Percentiles rank a stretch among this genome's conserved stretches.
These are phyloP conservation scores for Fagopyrum esculentum DNA, from an alignment of 148 eudicot genomes.

Conservation along the genomic window DNA sequence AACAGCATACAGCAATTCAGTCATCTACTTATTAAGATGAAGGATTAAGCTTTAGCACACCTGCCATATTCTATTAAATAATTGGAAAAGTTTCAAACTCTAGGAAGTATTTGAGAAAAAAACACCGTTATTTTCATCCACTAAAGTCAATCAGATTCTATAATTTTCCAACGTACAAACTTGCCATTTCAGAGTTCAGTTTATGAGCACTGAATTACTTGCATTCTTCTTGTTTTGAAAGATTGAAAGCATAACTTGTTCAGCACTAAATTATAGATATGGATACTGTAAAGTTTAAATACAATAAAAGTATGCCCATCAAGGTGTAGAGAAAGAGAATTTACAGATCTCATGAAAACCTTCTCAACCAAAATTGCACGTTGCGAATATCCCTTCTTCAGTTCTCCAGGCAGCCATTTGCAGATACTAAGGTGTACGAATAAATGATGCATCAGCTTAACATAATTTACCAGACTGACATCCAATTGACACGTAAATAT, in stretches of 20 bases:
- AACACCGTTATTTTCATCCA: background rate
- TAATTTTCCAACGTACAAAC: background rate
- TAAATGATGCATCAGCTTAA: background rate
- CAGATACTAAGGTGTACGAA: slow-evolving; percentile 29
- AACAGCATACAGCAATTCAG: background rate
- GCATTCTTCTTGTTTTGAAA: background rate
- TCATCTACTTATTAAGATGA: background rate
- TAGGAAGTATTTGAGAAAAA: background rate
- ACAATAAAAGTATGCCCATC: background rate
- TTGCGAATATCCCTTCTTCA: slow-evolving; percentile 41
- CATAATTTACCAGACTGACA: background rate
- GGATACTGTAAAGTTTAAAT: background rate
- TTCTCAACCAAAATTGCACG: slow-evolving; percentile 31
- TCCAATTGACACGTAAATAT: background rate
- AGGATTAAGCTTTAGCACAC: background rate
- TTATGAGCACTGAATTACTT: background rate
- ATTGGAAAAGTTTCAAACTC: background rate
- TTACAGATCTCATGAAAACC: slow-evolving; percentile 46
- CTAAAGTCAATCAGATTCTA: background rate
- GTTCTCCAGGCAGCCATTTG: slow-evolving; percentile 41
- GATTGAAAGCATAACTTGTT: background rate
- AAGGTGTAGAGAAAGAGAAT: slow-evolving; percentile 3
- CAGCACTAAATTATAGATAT: background rate
- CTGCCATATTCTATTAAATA: background rate
- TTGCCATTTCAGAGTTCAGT: background rate